Evolutionary conservation across 73 alveolate species (phyloP), one percentile per base, ranked within the genome.

Genomic region (Tetrahymena malaccensis): DNA sequence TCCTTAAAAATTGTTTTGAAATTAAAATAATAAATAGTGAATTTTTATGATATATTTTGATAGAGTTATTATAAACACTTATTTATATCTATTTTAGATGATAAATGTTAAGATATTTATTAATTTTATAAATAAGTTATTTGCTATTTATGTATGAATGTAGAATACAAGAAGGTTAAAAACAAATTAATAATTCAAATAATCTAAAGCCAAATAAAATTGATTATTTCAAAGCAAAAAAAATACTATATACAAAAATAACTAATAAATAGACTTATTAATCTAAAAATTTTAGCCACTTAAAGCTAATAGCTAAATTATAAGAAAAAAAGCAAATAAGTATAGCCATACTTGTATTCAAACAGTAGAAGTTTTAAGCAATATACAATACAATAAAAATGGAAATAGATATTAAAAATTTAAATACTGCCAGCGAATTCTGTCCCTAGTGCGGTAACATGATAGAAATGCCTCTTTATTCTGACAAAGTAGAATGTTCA

Each of bases 391-490:
- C 37, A 70, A 19, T 70, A 70, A 70, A 27, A n/a, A 70, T 70
- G 89, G 89, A 70, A 27, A 70, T 70, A 11, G 89, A 70, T 70
- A 70, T 70, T n/a, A 70, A 85, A 85, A 85, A 95, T 95, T 93
- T 95, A 37, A 93, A 95, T 25, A 95, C 95, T 85, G 97, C 97
- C 35, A 94, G 94, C n/a, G 97, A 95, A 85, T 95, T 95, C 57
- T 95, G 97, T 58, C 97, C 97, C 40, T 43, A 95, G 55, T 95
- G 97, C 27, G 85, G 94, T 95, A 84, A 85, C 33, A 95, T 95
- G 84, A 22, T 95, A 85, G 97, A 95, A 85, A 94, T 95, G 31
- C 95, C 95, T 84, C 95, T 85, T 40, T 89, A 85, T 57, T 31
- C 85, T 33, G 97, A 95, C 55, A 55, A 85, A 11, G 94, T 95